Conservation (phyloP, 306 rosid genomes). For the Coriaria nepalensis region DNA sequence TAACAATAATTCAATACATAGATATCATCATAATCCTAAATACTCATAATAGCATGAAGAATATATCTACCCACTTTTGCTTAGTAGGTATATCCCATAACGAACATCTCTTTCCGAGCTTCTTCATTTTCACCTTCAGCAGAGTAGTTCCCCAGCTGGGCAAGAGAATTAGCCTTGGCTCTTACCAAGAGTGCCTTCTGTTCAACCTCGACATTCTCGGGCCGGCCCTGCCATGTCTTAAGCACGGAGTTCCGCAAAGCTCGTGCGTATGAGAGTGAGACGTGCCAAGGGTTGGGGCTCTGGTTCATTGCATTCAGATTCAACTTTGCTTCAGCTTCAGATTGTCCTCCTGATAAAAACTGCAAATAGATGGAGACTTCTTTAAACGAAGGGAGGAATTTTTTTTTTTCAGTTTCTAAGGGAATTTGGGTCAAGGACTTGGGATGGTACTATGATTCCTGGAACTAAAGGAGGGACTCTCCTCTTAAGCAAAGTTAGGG, state of each 20-base stretch:
- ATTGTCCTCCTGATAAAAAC: constrained; percentile 98
- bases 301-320: constrained; percentile 98
- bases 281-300: constrained; percentile 98
- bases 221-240: constrained; percentile 88
- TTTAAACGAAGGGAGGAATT: not conserved
- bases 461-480: constrained; percentile 99
- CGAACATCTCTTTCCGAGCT: constrained; percentile 85
- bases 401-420: no score
- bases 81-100: constrained; percentile 81
- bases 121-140: constrained; percentile 79
- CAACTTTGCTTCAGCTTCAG: constrained; percentile 83
- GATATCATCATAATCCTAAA: no score
- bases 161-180: constrained; percentile 93
- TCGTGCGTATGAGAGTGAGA: constrained; percentile 94
- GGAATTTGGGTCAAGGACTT: constrained; percentile 6
- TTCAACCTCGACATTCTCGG: constrained; percentile 64
- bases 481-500: constrained; percentile 70
- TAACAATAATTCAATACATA: no score
- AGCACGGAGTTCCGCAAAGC: constrained; percentile 88
- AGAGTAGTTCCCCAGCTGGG: constrained; percentile 89
- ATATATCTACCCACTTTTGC: no score
- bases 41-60: no score
- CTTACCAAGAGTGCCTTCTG: constrained; percentile 78
- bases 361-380: no score
- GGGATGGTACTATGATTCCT: constrained; percentile 98